Evolutionary conservation across 495 filamentous ascomycete species (phyloP), one percentile per base, ranked within the genome.

Genomic region (Tetracladium marchalianum): DNA sequence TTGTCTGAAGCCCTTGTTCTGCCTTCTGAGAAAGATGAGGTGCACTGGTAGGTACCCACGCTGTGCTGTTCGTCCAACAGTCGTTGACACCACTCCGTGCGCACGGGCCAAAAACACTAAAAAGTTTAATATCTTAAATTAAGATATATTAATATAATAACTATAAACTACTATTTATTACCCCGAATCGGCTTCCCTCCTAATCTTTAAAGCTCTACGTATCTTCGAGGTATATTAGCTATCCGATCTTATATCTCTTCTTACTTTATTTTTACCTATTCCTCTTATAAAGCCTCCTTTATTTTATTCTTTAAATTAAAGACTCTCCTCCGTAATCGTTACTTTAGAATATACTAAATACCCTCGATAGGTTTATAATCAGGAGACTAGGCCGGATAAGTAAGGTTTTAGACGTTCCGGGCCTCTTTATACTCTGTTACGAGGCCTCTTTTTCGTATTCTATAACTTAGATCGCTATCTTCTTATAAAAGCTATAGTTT

Each of bases 331-430:
- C 35, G 48, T 2, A 51, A 2, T 34, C 43, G 17, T 35, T 44
- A 35, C 41, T 51, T 51, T 1, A 51, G 12, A 19, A 51, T 51
- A 41, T 11, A 11, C 49, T 17, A 51, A 42, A 51, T 43, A 41
- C n/a, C 34, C 17, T 50, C 48, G 4, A 41, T 44, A 16, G 27
- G 42, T 31, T 50, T 50, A 1, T 27, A 35, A 48, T 52, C 38
- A 15, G 44, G 44, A 10, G n/a, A 24, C 31, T 43, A 19, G 15
- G 50, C 24, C 31, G 35, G 50, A 39, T 52, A 17, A 15, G 6
- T 11, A 1, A 47, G 17, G 16, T 41, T 45, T 3, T 4, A 4
- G 16, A 50, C 40, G 13, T 22, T 27, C 39, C 40, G 31, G 1
- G 35, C 2, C 2, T 39, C 35, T 15, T 44, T 39, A 18, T 17